phyloP scores from a whole-genome alignment of 176 grass and related monocot genomes.

The Miscanthus lutarioriparius region DNA sequence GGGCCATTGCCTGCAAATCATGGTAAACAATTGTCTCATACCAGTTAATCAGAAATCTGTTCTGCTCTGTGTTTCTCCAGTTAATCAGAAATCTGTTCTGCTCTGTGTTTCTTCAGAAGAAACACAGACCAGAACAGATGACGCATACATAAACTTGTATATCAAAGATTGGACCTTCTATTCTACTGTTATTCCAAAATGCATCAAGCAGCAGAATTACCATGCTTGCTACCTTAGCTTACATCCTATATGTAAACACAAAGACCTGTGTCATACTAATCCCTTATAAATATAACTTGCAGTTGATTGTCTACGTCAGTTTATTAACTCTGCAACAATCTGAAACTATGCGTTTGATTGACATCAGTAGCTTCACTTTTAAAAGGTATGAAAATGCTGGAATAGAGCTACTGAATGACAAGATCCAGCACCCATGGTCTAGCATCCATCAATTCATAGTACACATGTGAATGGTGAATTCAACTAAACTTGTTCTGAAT shows the following conservation, averaged over 20 bases:
- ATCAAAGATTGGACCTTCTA: neutral
- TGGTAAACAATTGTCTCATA: constrained; percentile 2
- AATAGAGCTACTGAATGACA: neutral
- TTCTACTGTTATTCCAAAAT: neutral
- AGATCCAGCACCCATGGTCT: neutral
- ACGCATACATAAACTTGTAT: neutral
- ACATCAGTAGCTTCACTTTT: neutral
- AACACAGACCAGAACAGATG: neutral
- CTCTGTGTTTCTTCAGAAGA: too few relatives aligned
- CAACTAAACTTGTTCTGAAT: neutral
- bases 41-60: neutral
- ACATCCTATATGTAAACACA: neutral
- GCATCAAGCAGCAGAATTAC: neutral
- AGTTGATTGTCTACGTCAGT: constrained; percentile 43
- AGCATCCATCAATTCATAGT: neutral
- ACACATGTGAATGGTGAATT: neutral
- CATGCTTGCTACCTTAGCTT: neutral
- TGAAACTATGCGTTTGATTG: neutral
- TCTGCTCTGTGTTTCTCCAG: too few relatives aligned
- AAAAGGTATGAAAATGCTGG: neutral
- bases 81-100: neutral
- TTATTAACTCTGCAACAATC: constrained; percentile 14
- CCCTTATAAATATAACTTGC: constrained; percentile 38
- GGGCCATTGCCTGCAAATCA: constrained; percentile 82
- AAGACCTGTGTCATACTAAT: neutral